These are phyloP conservation scores for Colletotrichum magnum DNA, from an alignment of 2,329 filamentous ascomycete species.

Conservation along the genomic window DNA sequence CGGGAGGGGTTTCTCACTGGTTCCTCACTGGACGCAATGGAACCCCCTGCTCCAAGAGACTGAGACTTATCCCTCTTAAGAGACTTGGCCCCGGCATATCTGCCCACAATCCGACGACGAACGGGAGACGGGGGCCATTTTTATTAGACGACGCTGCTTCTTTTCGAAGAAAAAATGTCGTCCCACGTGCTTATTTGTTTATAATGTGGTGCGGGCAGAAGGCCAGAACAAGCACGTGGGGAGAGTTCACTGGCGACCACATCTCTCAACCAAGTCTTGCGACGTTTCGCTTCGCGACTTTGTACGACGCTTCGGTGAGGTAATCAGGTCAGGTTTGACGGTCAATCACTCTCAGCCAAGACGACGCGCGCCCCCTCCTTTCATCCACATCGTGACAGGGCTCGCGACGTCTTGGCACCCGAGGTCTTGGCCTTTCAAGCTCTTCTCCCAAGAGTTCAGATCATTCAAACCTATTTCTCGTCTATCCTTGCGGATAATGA, in stretches of 20 bases:
- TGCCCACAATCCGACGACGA: slow-evolving; percentile 15
- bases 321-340: background rate
- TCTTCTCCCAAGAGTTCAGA: background rate
- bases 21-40: too few species aligned
- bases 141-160: slow-evolving; percentile 3
- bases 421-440: slow-evolving; percentile 13
- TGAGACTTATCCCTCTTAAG: background rate
- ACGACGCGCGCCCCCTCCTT: background rate
- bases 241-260: background rate
- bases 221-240: background rate
- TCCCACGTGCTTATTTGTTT: slow-evolving; percentile 11
- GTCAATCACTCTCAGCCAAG: background rate
- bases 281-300: background rate
- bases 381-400: background rate
- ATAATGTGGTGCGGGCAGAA: slow-evolving; percentile 5
- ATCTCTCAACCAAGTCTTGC: too few species aligned
- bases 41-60: background rate
- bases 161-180: background rate
- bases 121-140: background rate
- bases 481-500: background rate
- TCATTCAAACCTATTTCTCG: background rate
- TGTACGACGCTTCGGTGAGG: background rate
- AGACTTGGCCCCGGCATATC: background rate
- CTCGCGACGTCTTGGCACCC: background rate
- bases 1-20: too few species aligned